phyloP scores from a whole-genome alignment of 2,329 filamentous ascomycete genomes.

The Pestalotiopsis fici region DNA sequence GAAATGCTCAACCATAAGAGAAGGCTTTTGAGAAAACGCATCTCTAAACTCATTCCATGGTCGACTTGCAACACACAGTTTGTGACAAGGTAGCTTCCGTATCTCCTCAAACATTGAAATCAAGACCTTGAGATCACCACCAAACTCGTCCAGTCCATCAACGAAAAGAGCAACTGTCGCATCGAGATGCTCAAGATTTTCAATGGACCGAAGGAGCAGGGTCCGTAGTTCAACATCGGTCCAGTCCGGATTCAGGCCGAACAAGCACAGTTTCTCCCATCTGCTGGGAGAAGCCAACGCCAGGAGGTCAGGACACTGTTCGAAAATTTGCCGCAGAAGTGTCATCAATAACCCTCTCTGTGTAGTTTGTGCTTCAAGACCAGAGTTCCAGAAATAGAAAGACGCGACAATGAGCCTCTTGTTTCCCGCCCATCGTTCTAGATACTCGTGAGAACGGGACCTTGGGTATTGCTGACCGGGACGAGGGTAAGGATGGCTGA shows the following conservation, averaged over 20 bases:
- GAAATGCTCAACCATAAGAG: not conserved
- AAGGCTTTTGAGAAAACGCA: not conserved
- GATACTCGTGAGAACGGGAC: not conserved
- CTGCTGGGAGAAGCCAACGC: not conserved
- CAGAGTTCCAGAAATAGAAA: not conserved
- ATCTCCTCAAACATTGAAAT: not conserved
- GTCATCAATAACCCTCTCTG: not conserved
- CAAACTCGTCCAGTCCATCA: not conserved
- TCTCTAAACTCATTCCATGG: not conserved
- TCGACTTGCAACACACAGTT: not conserved
- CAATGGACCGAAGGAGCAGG: not conserved
- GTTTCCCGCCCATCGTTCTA: not conserved
- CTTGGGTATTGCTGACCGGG: not conserved
- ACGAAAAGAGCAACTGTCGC: not conserved
- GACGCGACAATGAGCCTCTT: not conserved
- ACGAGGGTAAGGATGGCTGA: not conserved
- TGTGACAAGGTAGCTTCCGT: not conserved
- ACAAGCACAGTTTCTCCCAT: not conserved
- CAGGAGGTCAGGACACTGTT: not conserved
- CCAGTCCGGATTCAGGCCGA: not conserved
- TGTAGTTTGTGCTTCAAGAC: not conserved
- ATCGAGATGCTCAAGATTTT: not conserved
- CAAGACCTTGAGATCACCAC: not conserved
- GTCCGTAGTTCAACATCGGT: not conserved
- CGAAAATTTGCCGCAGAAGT: not conserved